Conservation (phyloP, 2,329 filamentous ascomycete genomes). For the Rosellinia necatrix region DNA sequence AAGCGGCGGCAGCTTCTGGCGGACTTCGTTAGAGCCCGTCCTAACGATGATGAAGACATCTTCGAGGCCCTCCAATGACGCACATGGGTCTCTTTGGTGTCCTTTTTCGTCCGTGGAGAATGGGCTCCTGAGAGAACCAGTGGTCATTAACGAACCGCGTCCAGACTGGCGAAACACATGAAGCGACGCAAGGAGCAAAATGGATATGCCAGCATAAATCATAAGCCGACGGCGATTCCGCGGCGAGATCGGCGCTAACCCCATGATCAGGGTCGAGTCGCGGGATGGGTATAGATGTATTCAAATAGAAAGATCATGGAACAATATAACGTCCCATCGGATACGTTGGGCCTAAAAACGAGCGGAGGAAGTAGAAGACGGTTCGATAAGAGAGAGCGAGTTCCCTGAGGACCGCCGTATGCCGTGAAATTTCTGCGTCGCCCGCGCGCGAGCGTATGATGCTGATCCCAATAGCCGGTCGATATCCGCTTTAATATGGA, state of each 20-base stretch:
- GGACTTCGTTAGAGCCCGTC: constrained; percentile 28
- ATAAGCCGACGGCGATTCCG: constrained; percentile 7
- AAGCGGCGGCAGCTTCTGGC: constrained; percentile 20
- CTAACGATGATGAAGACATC: constrained; percentile 29
- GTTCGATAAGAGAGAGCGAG: background rate
- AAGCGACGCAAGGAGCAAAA: constrained; percentile 1
- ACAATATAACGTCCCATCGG: background rate
- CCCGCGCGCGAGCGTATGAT: constrained; percentile 8
- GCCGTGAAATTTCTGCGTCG: background rate
- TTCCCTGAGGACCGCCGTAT: too few species aligned
- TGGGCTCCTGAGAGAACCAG: background rate
- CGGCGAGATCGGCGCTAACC: background rate
- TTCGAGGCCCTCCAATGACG: constrained; percentile 15
- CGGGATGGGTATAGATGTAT: background rate
- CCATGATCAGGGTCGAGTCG: background rate
- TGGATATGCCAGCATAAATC: constrained; percentile 6
- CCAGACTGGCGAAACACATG: background rate
- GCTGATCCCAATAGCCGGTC: constrained; percentile 10
- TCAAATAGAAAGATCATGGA: background rate
- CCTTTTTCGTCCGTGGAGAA: background rate
- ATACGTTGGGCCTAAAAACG: background rate
- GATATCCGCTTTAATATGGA: background rate
- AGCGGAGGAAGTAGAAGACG: background rate
- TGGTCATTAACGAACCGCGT: background rate
- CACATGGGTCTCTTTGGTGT: background rate